Conservation (phyloP, 768 basidiomycete species). For the Lyophyllum atratum region DNA sequence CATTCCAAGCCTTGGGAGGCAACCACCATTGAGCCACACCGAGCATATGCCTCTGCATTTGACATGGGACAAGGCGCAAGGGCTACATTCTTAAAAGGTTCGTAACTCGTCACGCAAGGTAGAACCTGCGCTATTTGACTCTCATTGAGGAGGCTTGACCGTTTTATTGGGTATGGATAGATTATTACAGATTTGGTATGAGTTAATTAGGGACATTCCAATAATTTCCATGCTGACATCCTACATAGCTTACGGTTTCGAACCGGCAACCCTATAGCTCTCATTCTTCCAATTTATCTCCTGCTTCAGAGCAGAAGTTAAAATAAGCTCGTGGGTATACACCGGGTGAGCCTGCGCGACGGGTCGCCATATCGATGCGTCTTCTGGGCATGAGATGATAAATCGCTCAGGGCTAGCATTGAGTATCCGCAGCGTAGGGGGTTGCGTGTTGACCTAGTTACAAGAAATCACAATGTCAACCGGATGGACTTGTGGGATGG, state of each 20-base stretch:
- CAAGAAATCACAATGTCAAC: constrained; percentile 4
- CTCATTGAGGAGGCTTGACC: neutral
- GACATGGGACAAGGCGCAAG: too few relatives aligned
- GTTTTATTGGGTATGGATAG: neutral
- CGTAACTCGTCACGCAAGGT: too few relatives aligned
- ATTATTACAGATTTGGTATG: neutral
- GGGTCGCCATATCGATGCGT: constrained; percentile 66
- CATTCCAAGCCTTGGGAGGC: too few relatives aligned
- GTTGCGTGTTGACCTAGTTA: constrained; percentile 43
- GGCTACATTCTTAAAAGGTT: too few relatives aligned
- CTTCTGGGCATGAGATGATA: constrained; percentile 68
- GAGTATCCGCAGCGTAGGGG: constrained; percentile 57
- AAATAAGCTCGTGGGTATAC: constrained; percentile 70
- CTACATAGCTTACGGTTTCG: neutral
- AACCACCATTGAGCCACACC: too few relatives aligned
- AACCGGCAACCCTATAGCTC: constrained; percentile 32
- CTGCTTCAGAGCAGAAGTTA: constrained; percentile 66
- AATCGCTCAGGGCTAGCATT: constrained; percentile 52
- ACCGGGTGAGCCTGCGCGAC: constrained; percentile 52
- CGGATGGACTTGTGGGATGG: neutral
- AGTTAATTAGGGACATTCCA: neutral
- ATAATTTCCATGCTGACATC: neutral
- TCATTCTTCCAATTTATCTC: constrained; percentile 63
- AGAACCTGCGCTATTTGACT: too few relatives aligned
- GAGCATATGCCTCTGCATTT: too few relatives aligned